Evolutionary conservation across 129 eudicot species (phyloP), one percentile per base, ranked within the genome.

Genomic region (Tagetes erecta): DNA sequence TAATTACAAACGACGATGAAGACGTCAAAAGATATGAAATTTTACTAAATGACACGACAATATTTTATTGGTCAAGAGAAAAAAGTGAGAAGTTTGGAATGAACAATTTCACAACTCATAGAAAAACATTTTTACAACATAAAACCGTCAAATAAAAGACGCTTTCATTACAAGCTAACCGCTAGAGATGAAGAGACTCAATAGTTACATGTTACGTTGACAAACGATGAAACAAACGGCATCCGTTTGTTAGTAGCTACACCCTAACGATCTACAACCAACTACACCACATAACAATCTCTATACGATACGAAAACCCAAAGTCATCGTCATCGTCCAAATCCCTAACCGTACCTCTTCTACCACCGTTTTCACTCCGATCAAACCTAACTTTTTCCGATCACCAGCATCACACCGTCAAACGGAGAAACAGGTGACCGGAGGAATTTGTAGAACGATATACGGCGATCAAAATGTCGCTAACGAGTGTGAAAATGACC

Each of bases 401-500:
- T 55, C 20, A 76, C 47, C 14, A 8, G 31, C 51, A 4, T 45
- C 1, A 35, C 7, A 7, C 58, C 73, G 10, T 8, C 42, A 2
- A 1, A 42, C 41, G 60, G 42, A 70, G 50, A 8, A 73, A 63
- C 37, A 34, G 34, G 39, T 27, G 27, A 75, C 36, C 66, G 65
- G 73, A 75, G 73, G 73, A 75, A 27, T 75, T 75, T 73, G n/a
- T 30, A 35, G 47, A 55, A 6, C 12, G 39, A 51, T 9, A 50
- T 34, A 6, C 42, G 42, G 3, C 20, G 57, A 5, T 41, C 42
- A 35, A 49, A 71, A 92, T 95, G 99, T 83, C 99, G 81, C 73
- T 95, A 34, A 91, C 97, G 76, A 74, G 85, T 50, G 99, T 95
- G 72, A 95, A 88, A 71, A 95, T 95, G 97, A 73, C 97, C 63